Evolutionary conservation across 805 yeast species (phyloP).

Genomic region (Sporopachydermia quercuum): DNA sequence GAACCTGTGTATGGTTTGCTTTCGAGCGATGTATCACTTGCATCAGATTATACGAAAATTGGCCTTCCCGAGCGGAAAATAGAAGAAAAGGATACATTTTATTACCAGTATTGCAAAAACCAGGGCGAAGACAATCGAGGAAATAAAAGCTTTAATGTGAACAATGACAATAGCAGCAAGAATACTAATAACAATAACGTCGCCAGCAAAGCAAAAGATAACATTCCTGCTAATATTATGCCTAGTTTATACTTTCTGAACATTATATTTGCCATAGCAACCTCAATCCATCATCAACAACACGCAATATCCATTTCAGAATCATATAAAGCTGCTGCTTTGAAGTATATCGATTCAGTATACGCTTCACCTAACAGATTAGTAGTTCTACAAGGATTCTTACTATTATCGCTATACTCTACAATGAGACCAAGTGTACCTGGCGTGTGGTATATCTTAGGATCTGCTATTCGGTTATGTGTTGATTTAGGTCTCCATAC

Average conservation of each 20-base stretch:
- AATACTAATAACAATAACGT: too few relatives aligned
- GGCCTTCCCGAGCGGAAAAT: constrained; percentile 14
- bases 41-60: constrained; percentile 37
- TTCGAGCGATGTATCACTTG: constrained; percentile 30
- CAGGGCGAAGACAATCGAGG: too few relatives aligned
- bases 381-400: constrained; percentile 45
- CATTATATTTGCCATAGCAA: constrained; percentile 51
- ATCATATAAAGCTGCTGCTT: constrained; percentile 43
- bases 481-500: constrained; percentile 60
- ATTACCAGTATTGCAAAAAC: not conserved
- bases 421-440: constrained; percentile 66
- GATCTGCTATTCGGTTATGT: constrained; percentile 48
- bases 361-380: constrained; percentile 37
- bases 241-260: constrained; percentile 36
- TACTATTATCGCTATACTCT: constrained; percentile 43
- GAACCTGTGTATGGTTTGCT: constrained; percentile 53
- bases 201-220: not conserved
- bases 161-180: too few relatives aligned
- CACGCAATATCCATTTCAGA: constrained; percentile 44
- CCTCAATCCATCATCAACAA: constrained; percentile 45
- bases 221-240: not conserved
- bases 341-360: constrained; percentile 34
- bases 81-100: not conserved
- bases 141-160: too few relatives aligned
- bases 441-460: constrained; percentile 65